Evolutionary conservation across 106 monocot genomes (phyloP), one percentile per base, ranked within the genome.

Genomic region (Gastrodia elata): DNA sequence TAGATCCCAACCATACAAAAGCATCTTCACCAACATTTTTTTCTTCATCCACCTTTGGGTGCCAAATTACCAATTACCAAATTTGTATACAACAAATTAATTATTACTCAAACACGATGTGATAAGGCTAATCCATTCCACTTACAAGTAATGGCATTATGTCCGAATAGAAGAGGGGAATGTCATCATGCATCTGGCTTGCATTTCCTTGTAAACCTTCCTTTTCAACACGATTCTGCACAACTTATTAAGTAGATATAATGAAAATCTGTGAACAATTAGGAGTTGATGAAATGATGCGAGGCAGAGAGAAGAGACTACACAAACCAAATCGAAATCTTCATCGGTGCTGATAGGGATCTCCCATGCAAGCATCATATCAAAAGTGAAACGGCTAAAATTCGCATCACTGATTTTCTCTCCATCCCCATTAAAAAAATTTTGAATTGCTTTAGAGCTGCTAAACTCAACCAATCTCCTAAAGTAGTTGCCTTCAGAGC

Each of bases 281-380:
- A 52, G 11, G 28, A 72, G 55, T 5, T 0, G 14, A 73, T 37
- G 11, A 10, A 36, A n/a, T 22, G n/a, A 13, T 46, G 46, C 2
- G 22, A n/a, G 18, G 20, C 0, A 2, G 11, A 38, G 3, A 37
- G 18, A 67, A 6, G 15, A 33, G 0, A 38, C 68, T 10, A 79
- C 59, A 16, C 76, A 39, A 76, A 86, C 89, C 70, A 32, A 68
- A 72, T 71, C 43, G 6, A 75, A 43, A 8, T 83, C 64, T 44
- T 87, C 85, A 25, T 80, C 72, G 34, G 27, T 39, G 37, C 71
- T 16, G 65, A 73, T 39, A 2, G 96, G 87, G 24, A 10, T 74
- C 77, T 92, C 90, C 96, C 89, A 96, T 28, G 92, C 85, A 7
- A 92, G 78, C 96, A 96, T 96, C 87, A 92, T 92, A 77, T 96